Evolutionary conservation across 306 rosid genomes (phyloP).

Genomic region (Rubus idaeus): DNA sequence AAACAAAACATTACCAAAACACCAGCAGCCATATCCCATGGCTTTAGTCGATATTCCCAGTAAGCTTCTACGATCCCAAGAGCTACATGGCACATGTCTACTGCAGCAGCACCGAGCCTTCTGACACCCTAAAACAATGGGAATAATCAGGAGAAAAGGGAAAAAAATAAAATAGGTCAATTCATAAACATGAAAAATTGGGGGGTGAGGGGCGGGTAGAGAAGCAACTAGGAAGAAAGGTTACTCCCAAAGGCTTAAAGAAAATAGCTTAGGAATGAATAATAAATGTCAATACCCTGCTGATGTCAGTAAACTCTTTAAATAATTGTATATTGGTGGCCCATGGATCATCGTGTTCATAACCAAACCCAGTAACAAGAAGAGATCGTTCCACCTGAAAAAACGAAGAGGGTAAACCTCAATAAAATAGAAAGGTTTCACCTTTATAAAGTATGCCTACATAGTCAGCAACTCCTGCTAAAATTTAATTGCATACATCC

Average conservation of each 20-base stretch:
- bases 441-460: not conserved
- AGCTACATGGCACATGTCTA: slow-evolving; percentile 98
- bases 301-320: slow-evolving; percentile 88
- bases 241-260: not conserved
- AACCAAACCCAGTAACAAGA: slow-evolving; percentile 95
- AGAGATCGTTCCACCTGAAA: slow-evolving; percentile 85
- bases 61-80: slow-evolving; percentile 93
- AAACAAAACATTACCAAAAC: slow-evolving; percentile 61
- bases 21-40: slow-evolving; percentile 99
- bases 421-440: not conserved
- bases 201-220: not conserved
- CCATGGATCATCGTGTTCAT: slow-evolving; percentile 96
- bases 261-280: slow-evolving; percentile 15
- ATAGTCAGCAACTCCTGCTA: not conserved
- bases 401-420: slow-evolving; percentile 14
- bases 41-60: slow-evolving; percentile 99
- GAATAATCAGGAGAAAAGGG: not conserved
- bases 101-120: slow-evolving; percentile 97
- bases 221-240: slow-evolving; percentile 1
- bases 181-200: not conserved
- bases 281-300: slow-evolving; percentile 65
- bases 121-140: slow-evolving; percentile 74
- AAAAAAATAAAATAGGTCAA: not conserved
- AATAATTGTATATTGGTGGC: slow-evolving; percentile 80
- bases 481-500: not conserved